A percentile compares a stretch with the other conserved stretches of the same genome.
These are phyloP conservation scores for Camellia japonica DNA, from an alignment of 148 eudicot species.

Conservation along the genomic window DNA sequence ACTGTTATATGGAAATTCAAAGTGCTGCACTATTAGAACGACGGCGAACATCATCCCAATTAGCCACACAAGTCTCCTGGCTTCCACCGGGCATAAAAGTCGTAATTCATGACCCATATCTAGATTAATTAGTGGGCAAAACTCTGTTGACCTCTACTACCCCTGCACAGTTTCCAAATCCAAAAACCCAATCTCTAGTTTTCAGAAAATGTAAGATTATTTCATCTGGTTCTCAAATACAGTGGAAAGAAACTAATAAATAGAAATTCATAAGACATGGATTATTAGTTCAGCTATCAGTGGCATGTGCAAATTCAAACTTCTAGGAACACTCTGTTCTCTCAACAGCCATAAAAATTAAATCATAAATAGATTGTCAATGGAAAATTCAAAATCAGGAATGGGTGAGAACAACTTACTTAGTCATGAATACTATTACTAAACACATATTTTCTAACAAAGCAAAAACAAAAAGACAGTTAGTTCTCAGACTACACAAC, in stretches of 20 bases:
- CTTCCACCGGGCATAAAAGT: conserved; percentile 19
- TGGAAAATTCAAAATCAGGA: not conserved
- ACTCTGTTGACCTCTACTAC: not conserved
- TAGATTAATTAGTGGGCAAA: not conserved
- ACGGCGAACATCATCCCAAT: conserved; percentile 30
- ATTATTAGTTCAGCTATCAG: not conserved
- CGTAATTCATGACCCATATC: conserved; percentile 31
- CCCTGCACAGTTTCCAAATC: conserved; percentile 3
- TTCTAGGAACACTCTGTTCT: too few relatives aligned
- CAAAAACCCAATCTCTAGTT: not conserved
- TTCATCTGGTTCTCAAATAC: not conserved
- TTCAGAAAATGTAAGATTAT: not conserved
- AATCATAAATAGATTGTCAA: too few relatives aligned
- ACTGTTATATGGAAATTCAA: conserved; percentile 40
- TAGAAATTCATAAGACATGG: not conserved
- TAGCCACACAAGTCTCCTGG: conserved; percentile 38
- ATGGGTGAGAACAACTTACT: not conserved
- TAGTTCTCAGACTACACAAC: not conserved
- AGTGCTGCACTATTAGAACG: conserved; percentile 35
- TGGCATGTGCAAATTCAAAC: not conserved
- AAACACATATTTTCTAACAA: not conserved
- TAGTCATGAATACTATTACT: too few relatives aligned
- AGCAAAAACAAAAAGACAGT: not conserved
- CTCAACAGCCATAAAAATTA: not conserved
- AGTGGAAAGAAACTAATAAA: not conserved